Evolutionary conservation across 768 basidiomycete genomes (phyloP).

Genomic region (Cystofilobasidium bisporidii): DNA sequence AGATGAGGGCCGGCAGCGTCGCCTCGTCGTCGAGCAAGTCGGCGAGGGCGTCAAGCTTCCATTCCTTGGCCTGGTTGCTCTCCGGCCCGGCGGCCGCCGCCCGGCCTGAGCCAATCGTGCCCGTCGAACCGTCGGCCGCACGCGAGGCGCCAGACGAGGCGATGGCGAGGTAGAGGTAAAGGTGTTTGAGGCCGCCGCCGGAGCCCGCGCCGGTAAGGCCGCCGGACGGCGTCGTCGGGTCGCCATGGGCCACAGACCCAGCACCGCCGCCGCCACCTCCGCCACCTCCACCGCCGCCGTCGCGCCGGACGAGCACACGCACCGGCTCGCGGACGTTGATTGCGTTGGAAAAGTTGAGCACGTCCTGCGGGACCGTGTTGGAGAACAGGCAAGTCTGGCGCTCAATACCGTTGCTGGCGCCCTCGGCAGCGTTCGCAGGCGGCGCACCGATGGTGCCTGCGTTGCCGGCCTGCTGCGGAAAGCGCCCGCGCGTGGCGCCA

Average conservation of each 20-base stretch:
- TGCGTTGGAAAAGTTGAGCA: slow-evolving; percentile 83
- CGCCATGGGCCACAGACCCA: slow-evolving; percentile 68
- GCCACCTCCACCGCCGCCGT: slow-evolving; percentile 36
- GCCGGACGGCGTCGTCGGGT: slow-evolving; percentile 4
- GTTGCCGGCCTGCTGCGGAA: slow-evolving; percentile 19
- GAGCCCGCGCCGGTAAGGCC: neutral
- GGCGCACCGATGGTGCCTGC: slow-evolving; percentile 23
- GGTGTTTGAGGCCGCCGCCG: slow-evolving; percentile 75
- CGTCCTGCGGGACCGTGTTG: slow-evolving; percentile 96
- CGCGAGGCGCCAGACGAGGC: slow-evolving; percentile 54
- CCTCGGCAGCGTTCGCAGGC: neutral
- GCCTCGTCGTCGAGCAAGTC: slow-evolving; percentile 85
- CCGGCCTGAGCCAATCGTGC: slow-evolving; percentile 22
- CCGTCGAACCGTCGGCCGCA: neutral
- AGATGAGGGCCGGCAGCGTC: slow-evolving; percentile 67
- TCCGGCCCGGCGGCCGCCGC: slow-evolving; percentile 27
- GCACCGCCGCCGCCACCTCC: slow-evolving; percentile 27
- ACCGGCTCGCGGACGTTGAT: slow-evolving; percentile 94
- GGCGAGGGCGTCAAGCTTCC: slow-evolving; percentile 86
- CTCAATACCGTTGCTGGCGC: slow-evolving; percentile 45
- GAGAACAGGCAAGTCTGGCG: slow-evolving; percentile 92
- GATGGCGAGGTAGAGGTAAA: slow-evolving; percentile 91
- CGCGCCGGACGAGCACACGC: slow-evolving; percentile 84
- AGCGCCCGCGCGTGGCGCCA: slow-evolving; percentile 3
- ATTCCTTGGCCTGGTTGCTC: slow-evolving; percentile 43